phyloP scores from a whole-genome alignment of 176 grass and related monocot genomes.

The Aegilops tauschii region DNA sequence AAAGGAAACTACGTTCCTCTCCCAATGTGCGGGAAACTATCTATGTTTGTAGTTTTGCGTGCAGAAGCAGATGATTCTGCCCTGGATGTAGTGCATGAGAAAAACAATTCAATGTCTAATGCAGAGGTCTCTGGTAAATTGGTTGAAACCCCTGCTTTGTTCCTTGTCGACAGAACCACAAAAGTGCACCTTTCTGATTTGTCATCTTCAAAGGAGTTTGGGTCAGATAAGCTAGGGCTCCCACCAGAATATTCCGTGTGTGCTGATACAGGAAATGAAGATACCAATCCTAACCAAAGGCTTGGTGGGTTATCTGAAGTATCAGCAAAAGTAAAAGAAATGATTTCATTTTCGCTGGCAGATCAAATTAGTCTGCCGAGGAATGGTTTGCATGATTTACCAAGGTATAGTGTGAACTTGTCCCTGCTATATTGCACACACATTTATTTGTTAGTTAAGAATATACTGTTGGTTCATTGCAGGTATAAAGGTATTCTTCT shows the following conservation, averaged over 20 bases:
- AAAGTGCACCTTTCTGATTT: constrained; percentile 65
- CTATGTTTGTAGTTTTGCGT: constrained; percentile 51
- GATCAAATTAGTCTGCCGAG: constrained; percentile 47
- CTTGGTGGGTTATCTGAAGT: constrained; percentile 86
- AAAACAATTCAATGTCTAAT: constrained; percentile 18
- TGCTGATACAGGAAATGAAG: constrained; percentile 18
- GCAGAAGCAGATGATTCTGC: constrained; percentile 44
- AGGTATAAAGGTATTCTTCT: constrained; percentile 97
- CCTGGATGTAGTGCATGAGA: constrained; percentile 16
- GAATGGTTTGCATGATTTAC: constrained; percentile 39
- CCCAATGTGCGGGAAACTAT: constrained; percentile 61
- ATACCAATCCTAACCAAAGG: constrained; percentile 21
- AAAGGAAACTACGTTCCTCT: constrained; percentile 71
- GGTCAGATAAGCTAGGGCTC: constrained; percentile 5
- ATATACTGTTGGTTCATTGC: constrained; percentile 20
- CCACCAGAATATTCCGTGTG: not conserved
- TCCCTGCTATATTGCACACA: not conserved
- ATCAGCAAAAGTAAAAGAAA: constrained; percentile 55
- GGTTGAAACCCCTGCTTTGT: not conserved
- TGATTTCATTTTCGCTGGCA: constrained; percentile 63
- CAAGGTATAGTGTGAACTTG: constrained; percentile 41
- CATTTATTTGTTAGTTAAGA: constrained; percentile 8
- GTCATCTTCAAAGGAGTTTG: constrained; percentile 29
- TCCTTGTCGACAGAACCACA: constrained; percentile 48
- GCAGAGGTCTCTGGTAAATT: constrained; percentile 27